phyloP scores from a whole-genome alignment of 2,329 filamentous ascomycete genomes.

The Scolecobasidium constrictum region DNA sequence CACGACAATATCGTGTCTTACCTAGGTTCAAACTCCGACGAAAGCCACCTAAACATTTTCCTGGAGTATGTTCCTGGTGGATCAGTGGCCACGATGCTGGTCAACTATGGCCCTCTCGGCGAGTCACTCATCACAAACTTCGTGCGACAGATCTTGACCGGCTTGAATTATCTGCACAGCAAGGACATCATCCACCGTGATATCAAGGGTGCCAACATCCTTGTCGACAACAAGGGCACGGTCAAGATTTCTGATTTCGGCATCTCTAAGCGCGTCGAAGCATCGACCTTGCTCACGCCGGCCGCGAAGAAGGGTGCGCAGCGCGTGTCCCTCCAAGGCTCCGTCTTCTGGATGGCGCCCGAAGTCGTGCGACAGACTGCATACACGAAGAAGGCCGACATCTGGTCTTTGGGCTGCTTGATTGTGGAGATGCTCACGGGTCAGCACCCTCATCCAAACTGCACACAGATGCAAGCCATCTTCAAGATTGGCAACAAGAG shows the following conservation, averaged over 20 bases:
- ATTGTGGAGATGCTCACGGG: conserved; percentile 99
- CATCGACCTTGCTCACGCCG: conserved; percentile 61
- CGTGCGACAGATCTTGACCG: conserved; percentile 87
- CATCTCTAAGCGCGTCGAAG: conserved; percentile 95
- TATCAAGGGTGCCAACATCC: conserved; percentile 97
- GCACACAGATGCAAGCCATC: conserved; percentile 92
- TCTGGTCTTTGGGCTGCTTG: conserved; percentile 93
- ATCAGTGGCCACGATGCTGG: conserved; percentile 95
- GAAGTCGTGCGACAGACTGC: conserved; percentile 97
- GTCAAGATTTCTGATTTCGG: conserved; percentile 99
- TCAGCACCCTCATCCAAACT: conserved; percentile 90
- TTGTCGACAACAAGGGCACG: conserved; percentile 96
- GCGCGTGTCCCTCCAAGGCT: conserved; percentile 77
- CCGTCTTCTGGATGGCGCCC: conserved; percentile 99
- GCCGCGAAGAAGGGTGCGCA: conserved; percentile 40
- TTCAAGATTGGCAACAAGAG: conserved; percentile 64
- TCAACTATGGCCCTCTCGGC: conserved; percentile 90
- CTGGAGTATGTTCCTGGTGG: conserved; percentile 96
- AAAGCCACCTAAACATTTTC: conserved; percentile 96
- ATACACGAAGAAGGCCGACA: conserved; percentile 96
- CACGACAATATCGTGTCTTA: conserved; percentile 98
- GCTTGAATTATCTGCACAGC: conserved; percentile 85
- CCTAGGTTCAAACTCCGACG: conserved; percentile 84
- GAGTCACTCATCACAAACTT: conserved; percentile 94
- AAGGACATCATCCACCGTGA: conserved; percentile 96